phyloP scores from a whole-genome alignment of 2,329 filamentous ascomycete species.

The Cladosporium halotolerans region DNA sequence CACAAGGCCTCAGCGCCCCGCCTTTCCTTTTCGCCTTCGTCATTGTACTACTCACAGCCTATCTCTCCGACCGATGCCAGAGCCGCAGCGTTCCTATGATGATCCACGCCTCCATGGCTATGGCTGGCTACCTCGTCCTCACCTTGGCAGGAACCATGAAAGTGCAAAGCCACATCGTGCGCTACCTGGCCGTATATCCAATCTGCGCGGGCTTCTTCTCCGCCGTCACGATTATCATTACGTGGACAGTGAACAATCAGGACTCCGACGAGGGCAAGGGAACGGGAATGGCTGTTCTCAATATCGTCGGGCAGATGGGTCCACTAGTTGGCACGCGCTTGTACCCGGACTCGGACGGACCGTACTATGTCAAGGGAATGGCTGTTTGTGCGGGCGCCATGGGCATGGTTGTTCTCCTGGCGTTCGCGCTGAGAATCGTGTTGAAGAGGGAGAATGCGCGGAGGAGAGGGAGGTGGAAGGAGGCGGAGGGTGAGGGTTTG shows the following conservation, averaged over 20 bases:
- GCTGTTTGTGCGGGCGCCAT: slow-evolving; percentile 46
- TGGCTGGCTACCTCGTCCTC: slow-evolving; percentile 42
- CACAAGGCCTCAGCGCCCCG: slow-evolving; percentile 74
- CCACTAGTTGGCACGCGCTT: slow-evolving; percentile 54
- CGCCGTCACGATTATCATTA: slow-evolving; percentile 75
- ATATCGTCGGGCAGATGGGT: slow-evolving; percentile 74
- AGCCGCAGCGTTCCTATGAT: slow-evolving; percentile 62
- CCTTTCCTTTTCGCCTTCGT: slow-evolving; percentile 74
- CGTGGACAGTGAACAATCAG: slow-evolving; percentile 87
- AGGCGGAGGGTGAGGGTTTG: slow-evolving; percentile 15
- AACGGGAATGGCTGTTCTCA: slow-evolving; percentile 71
- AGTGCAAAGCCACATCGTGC: slow-evolving; percentile 30
- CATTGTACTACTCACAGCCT: slow-evolving; percentile 64
- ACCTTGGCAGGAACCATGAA: slow-evolving; percentile 37
- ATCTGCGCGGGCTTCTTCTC: slow-evolving; percentile 76
- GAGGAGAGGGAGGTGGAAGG: slow-evolving; percentile 15
- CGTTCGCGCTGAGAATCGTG: slow-evolving; percentile 36
- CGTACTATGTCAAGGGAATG: slow-evolving; percentile 47
- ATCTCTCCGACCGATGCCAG: slow-evolving; percentile 61
- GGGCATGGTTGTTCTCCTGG: slow-evolving; percentile 40
- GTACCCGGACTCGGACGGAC: slow-evolving; percentile 47
- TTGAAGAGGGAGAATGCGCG: slow-evolving; percentile 32
- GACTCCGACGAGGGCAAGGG: slow-evolving; percentile 62
- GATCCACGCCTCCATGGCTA: slow-evolving; percentile 61
- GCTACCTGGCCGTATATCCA: slow-evolving; percentile 73